phyloP scores from a whole-genome alignment of 2,329 filamentous ascomycete species.

The Fusarium mangiferae region DNA sequence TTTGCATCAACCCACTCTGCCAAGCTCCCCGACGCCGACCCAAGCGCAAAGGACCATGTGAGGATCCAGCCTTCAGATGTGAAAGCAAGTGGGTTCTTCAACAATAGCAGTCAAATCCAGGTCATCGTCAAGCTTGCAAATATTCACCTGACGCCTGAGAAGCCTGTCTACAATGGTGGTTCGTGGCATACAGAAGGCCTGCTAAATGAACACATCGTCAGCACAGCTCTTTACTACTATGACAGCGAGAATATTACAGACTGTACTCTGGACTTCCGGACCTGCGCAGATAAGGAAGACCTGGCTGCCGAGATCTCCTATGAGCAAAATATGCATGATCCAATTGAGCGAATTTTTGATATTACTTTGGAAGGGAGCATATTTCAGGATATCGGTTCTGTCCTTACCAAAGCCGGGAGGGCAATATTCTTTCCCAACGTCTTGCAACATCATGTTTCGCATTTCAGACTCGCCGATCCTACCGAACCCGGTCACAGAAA shows the following conservation, averaged over 20 bases:
- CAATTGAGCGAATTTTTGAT: background rate
- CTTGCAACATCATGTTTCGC: background rate
- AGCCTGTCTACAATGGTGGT: background rate
- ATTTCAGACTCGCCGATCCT: background rate
- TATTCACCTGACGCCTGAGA: conserved; percentile 3
- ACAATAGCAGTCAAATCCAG: background rate
- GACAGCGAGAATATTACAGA: conserved; percentile 14
- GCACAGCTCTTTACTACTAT: conserved; percentile 12
- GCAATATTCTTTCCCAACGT: conserved; percentile 8
- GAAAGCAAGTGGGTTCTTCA: background rate
- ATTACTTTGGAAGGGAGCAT: background rate
- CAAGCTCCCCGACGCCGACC: background rate
- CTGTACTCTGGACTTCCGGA: background rate
- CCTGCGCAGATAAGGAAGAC: background rate
- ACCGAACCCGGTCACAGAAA: background rate
- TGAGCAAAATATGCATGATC: background rate
- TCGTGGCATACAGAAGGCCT: conserved; percentile 18
- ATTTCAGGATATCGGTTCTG: background rate
- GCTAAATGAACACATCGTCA: conserved; percentile 6
- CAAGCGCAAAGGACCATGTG: background rate
- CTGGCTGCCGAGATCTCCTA: background rate
- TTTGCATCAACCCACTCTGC: background rate
- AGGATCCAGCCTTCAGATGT: background rate
- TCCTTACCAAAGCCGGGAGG: background rate
- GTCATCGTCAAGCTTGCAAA: conserved; percentile 13